Evolutionary conservation across 768 basidiomycete species (phyloP), one percentile per base, ranked within the genome.

Genomic region (Trametes cubensis): DNA sequence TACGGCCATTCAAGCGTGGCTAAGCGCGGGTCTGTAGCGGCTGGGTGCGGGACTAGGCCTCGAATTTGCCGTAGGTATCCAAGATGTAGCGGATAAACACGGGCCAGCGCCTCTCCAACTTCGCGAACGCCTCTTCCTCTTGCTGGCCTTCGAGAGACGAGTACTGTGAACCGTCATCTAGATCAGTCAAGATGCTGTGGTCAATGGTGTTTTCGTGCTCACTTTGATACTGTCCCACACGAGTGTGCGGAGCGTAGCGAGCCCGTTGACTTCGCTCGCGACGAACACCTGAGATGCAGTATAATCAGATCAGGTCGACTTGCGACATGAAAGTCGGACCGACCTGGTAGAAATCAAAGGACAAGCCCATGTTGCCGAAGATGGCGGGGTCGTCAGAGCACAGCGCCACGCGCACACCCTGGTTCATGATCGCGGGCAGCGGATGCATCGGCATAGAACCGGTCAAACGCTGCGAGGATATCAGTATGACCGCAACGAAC

Each of bases 401-500:
- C 4, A 92, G 78, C 0, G 83, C 84, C 7, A 92, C 86, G 3
- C 86, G 85, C 7, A 92, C 80, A 0, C 89, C 89, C 61, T 90
- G 79, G 71, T 89, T 92, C 53, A 92, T 71, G 42, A 90, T 69
- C n/a, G 82, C 77, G 0, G 89, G 88, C 23, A 92, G 77, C 1
- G 88, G 89, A 70, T 92, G 90, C 81, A 85, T 87, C 2, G 86
- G 86, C 84, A 92, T 92, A 6, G 89, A 90, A 7, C 88, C 84
- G 3, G 89, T 88, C 54, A 90, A 76, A 11, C 89, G 84, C 88
- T 90, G 66, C 59, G 34, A 26, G 47, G 10, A 2, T 4, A 10
- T 11, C 34, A 6, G 10, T 10, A 11, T 34, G 5, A 34, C 34
- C 10, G 34, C 34, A 7, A 7, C 2, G 34, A 7, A 34, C 6